A percentile compares a stretch with the other conserved stretches of the same genome.
These are phyloP conservation scores for Colletotrichum cuscutae DNA, from an alignment of 2,329 filamentous ascomycete species.

Conservation along the genomic window DNA sequence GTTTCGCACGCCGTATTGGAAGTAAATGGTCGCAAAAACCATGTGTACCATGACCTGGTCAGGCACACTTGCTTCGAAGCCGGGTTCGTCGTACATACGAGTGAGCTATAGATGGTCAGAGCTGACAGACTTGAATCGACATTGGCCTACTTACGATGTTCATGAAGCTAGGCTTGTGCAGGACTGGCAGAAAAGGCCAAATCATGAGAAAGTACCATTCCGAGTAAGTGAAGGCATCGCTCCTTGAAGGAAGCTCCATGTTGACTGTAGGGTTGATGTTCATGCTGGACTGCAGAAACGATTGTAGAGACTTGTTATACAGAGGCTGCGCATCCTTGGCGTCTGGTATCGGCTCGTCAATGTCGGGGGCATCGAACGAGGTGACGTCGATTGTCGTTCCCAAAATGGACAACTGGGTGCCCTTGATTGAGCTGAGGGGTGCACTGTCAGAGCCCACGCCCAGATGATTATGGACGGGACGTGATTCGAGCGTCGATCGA, in stretches of 20 bases:
- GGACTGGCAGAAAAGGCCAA: conserved; percentile 76
- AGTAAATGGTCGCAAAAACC: conserved; percentile 81
- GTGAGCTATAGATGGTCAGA: conserved; percentile 55
- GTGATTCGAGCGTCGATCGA: conserved; percentile 50
- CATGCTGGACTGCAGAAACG: conserved; percentile 74
- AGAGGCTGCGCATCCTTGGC: conserved; percentile 54
- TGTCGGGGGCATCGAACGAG: conserved; percentile 74
- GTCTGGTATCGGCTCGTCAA: conserved; percentile 67
- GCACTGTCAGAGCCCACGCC: conserved; percentile 72
- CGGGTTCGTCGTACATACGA: conserved; percentile 76
- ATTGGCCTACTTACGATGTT: conserved; percentile 62
- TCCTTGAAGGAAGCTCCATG: conserved; percentile 70
- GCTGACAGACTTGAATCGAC: neutral
- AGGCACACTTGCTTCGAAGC: conserved; percentile 69
- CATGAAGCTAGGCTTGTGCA: conserved; percentile 82
- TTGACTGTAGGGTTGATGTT: conserved; percentile 67
- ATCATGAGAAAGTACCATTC: conserved; percentile 81
- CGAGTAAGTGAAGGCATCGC: conserved; percentile 74
- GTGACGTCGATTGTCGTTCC: conserved; percentile 84
- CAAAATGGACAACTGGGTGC: conserved; percentile 80
- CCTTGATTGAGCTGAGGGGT: conserved; percentile 78
- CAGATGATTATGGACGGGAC: conserved; percentile 71
- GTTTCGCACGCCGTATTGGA: conserved; percentile 80
- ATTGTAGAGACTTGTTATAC: conserved; percentile 78
- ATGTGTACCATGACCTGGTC: conserved; percentile 81